Conservation (phyloP, 441 rosid genomes). For the Geranium incanum region DNA sequence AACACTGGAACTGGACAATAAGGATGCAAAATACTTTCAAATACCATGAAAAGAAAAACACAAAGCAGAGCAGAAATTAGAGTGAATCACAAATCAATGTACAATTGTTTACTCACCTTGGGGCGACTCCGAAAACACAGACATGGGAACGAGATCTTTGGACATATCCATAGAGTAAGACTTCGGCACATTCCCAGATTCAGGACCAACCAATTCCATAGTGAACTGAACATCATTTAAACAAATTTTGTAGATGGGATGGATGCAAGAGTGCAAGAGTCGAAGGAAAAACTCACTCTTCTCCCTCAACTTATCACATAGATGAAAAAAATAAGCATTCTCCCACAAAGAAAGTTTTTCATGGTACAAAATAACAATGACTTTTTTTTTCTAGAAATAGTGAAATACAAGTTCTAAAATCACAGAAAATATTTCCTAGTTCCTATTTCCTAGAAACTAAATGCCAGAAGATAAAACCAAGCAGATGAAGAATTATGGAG, state of each 20-base stretch:
- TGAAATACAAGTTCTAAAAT: background rate
- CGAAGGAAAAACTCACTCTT: background rate
- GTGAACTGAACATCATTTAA: conserved; percentile 23
- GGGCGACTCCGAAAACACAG: conserved; percentile 38
- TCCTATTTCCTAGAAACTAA: background rate
- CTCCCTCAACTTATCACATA: background rate
- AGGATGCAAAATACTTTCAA: background rate
- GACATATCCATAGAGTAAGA: conserved; percentile 49
- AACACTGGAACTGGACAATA: background rate
- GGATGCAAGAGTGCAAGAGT: background rate
- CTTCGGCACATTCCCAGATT: conserved; percentile 37
- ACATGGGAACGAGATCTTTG: conserved; percentile 44
- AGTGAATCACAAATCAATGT: background rate
- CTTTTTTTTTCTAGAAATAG: background rate
- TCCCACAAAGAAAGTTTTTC: too few species aligned
- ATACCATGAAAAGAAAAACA: background rate
- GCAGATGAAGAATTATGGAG: background rate
- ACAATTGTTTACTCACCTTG: conserved; percentile 28
- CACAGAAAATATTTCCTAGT: background rate
- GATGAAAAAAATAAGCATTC: too few species aligned
- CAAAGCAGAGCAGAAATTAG: background rate
- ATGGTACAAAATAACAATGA: too few species aligned
- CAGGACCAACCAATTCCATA: conserved; percentile 31
- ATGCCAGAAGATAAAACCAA: background rate
- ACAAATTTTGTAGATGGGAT: background rate